Conservation (phyloP, 2,329 filamentous ascomycete genomes). For the Hymenoscyphus repandus region DNA sequence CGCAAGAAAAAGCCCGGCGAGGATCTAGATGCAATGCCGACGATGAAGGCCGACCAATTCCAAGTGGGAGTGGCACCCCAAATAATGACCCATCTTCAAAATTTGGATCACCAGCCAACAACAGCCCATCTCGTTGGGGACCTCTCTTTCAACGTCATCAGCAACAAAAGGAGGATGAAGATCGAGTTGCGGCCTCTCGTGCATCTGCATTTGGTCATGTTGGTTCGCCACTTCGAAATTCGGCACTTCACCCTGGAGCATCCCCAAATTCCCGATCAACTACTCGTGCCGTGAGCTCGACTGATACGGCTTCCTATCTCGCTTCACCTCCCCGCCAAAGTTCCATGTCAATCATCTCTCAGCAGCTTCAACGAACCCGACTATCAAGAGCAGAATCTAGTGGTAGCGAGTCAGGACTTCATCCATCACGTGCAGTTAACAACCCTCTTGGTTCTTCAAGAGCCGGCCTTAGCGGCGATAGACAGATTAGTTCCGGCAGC, state of each 20-base stretch:
- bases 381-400: constrained; percentile 39
- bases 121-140: constrained; percentile 57
- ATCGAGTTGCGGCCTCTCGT: constrained; percentile 34
- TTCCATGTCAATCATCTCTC: constrained; percentile 53
- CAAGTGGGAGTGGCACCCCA: constrained; percentile 37
- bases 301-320: constrained; percentile 28
- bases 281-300: constrained; percentile 32
- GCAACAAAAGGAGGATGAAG: constrained; percentile 44
- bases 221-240: constrained; percentile 60
- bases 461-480: constrained; percentile 42
- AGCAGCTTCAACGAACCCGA: constrained; percentile 57
- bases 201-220: constrained; percentile 61
- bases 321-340: constrained; percentile 33
- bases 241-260: constrained; percentile 50
- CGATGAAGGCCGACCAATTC: constrained; percentile 39
- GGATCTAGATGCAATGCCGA: constrained; percentile 53
- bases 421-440: constrained; percentile 40
- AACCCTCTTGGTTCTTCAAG: constrained; percentile 35
- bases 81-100: constrained; percentile 45
- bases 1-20: constrained; percentile 60
- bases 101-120: constrained; percentile 54
- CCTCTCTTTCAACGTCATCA: constrained; percentile 56
- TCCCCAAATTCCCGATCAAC: constrained; percentile 37
- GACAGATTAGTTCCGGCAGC: constrained; percentile 55
- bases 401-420: constrained; percentile 44